Evolutionary conservation across 106 monocot genomes (phyloP).

Genomic region (Xerophyta viscosa): DNA sequence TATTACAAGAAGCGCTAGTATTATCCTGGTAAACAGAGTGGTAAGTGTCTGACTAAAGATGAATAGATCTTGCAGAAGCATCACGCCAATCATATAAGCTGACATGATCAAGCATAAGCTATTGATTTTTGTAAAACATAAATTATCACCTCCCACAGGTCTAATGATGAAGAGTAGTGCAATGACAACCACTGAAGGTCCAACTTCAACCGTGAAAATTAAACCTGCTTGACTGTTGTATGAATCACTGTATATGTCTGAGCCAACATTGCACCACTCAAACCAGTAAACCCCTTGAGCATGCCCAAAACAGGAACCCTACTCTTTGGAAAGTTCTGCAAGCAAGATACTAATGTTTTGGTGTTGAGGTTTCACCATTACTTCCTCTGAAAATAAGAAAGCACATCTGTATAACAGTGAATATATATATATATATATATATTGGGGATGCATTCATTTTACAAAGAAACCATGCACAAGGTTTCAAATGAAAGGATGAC

Average conservation of each 20-base stretch:
- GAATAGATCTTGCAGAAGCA: conserved; percentile 70
- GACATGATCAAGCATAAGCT: conserved; percentile 55
- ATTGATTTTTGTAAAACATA: conserved; percentile 59
- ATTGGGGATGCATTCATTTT: too few species aligned
- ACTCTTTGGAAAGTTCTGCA: conserved; percentile 82
- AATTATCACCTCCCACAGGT: conserved; percentile 53
- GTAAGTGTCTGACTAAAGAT: conserved; percentile 31
- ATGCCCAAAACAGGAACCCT: conserved; percentile 78
- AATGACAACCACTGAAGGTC: conserved; percentile 55
- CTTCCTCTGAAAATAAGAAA: conserved; percentile 67
- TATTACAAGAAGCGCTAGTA: conserved; percentile 39
- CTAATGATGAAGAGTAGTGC: conserved; percentile 26
- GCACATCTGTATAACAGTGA: conserved; percentile 54
- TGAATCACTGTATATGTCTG: conserved; percentile 63
- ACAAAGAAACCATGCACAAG: too few species aligned
- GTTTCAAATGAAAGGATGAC: too few species aligned
- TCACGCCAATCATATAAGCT: conserved; percentile 63
- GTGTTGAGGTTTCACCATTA: conserved; percentile 91
- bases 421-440: too few species aligned
- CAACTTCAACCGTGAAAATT: conserved; percentile 78
- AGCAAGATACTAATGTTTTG: conserved; percentile 65
- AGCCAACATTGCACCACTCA: conserved; percentile 81
- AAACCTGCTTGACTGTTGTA: conserved; percentile 37
- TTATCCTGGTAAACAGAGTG: conserved; percentile 35
- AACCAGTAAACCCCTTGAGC: conserved; percentile 77